Conservation (phyloP, 2,329 filamentous ascomycete species). For the Lasiodiplodia hormozganensis region DNA sequence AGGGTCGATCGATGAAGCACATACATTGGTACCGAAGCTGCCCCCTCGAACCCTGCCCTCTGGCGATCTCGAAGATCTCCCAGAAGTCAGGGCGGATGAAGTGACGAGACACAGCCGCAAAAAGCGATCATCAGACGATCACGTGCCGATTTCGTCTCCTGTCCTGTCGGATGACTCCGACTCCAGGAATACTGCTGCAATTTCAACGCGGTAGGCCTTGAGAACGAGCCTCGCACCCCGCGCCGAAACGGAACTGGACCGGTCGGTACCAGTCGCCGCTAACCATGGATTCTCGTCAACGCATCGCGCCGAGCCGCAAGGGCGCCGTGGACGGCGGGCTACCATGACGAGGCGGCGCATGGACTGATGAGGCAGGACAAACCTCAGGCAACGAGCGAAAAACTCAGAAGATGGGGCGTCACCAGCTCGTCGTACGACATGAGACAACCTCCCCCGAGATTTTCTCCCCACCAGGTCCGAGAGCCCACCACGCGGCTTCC, state of each 20-base stretch:
- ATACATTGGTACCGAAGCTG: background rate
- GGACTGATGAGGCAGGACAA: background rate
- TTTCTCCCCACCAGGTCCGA: conserved; percentile 17
- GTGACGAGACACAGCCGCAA: background rate
- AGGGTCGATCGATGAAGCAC: background rate
- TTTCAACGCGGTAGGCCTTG: background rate
- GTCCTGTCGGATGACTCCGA: background rate
- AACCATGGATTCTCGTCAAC: conserved; percentile 5
- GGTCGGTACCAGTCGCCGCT: background rate
- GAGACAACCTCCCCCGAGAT: conserved; percentile 22
- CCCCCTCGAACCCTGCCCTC: background rate
- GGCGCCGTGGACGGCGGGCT: background rate
- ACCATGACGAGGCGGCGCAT: background rate
- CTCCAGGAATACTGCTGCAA: background rate
- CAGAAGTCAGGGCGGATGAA: conserved; percentile 3
- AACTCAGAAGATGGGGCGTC: conserved; percentile 20
- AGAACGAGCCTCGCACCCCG: background rate
- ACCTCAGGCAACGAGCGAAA: conserved; percentile 8
- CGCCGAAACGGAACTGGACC: background rate
- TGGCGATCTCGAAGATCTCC: conserved; percentile 17
- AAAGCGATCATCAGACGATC: background rate
- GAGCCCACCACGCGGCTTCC: background rate
- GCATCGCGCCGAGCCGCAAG: conserved; percentile 17
- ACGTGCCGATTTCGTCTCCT: background rate
- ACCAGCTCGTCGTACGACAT: conserved; percentile 26